phyloP scores from a whole-genome alignment of 192 early-diverging fungal genomes.

The Spizellomyces sp. region DNA sequence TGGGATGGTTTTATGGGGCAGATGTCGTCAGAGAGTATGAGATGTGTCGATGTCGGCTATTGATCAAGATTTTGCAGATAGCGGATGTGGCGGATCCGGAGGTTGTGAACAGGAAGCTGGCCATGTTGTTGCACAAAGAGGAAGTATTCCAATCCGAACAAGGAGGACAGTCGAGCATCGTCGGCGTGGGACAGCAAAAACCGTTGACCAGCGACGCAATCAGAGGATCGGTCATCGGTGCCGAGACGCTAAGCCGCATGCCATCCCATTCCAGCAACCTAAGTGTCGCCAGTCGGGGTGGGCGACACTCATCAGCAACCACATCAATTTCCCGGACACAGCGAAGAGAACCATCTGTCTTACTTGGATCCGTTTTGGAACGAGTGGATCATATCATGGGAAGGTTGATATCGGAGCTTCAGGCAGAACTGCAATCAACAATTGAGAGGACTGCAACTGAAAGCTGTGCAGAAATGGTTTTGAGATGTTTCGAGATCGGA shows the following conservation, averaged over 20 bases:
- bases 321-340: no score
- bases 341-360: no score
- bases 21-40: conserved; percentile 14
- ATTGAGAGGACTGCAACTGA: not conserved
- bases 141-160: not conserved
- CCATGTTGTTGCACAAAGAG: conserved; percentile 20
- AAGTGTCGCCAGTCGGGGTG: no score
- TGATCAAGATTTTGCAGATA: conserved; percentile 15
- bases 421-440: no score
- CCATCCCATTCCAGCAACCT: no score
- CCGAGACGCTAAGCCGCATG: no score
- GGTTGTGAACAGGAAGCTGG: not conserved
- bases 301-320: no score
- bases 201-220: not conserved
- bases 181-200: not conserved
- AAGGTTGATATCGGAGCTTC: not conserved
- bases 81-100: conserved; percentile 16
- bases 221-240: no score
- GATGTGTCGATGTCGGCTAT: conserved; percentile 15
- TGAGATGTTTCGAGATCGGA: conserved; percentile 1
- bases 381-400: conserved; percentile 2
- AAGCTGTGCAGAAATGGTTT: not conserved
- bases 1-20: conserved; percentile 17
- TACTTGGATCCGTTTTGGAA: not conserved
- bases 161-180: not conserved